phyloP scores from a whole-genome alignment of 2,329 filamentous ascomycete species.

The Trichoderma aggressivum region DNA sequence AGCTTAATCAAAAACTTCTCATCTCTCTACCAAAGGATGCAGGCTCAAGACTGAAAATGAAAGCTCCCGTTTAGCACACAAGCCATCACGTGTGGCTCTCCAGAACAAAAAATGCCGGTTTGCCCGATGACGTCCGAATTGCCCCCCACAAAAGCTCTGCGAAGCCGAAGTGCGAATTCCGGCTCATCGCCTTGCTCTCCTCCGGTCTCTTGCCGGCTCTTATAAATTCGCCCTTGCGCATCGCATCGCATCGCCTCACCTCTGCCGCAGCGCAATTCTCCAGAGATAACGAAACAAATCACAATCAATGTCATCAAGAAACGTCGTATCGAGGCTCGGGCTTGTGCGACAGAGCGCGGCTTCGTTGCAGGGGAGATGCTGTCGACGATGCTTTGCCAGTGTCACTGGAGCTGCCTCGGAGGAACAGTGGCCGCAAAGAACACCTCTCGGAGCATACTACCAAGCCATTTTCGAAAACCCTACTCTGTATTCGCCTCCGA shows the following conservation, averaged over 20 bases:
- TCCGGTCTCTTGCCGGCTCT: neutral
- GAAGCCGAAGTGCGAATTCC: slow-evolving; percentile 14
- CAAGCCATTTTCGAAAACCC: slow-evolving; percentile 51
- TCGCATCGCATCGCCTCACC: neutral
- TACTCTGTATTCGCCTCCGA: slow-evolving; percentile 35
- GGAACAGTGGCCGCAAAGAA: slow-evolving; percentile 36
- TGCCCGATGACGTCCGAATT: slow-evolving; percentile 34
- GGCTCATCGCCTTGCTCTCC: neutral
- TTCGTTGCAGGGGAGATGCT: slow-evolving; percentile 16
- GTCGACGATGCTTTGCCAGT: slow-evolving; percentile 30
- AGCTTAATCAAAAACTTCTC: too few species aligned
- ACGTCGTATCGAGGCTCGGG: slow-evolving; percentile 32
- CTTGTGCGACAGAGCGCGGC: slow-evolving; percentile 26
- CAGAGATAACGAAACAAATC: neutral
- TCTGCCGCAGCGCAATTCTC: neutral
- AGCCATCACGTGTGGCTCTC: slow-evolving; percentile 1
- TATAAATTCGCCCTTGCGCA: neutral
- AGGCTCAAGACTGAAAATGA: neutral
- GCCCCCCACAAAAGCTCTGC: slow-evolving; percentile 12
- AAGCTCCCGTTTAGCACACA: too few species aligned
- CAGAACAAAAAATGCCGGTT: neutral
- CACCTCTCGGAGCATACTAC: slow-evolving; percentile 58
- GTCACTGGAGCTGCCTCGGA: slow-evolving; percentile 21
- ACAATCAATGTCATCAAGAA: slow-evolving; percentile 32
- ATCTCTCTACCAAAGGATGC: too few species aligned